Evolutionary conservation across 306 rosid species (phyloP).

Genomic region (Lotus japonicus): DNA sequence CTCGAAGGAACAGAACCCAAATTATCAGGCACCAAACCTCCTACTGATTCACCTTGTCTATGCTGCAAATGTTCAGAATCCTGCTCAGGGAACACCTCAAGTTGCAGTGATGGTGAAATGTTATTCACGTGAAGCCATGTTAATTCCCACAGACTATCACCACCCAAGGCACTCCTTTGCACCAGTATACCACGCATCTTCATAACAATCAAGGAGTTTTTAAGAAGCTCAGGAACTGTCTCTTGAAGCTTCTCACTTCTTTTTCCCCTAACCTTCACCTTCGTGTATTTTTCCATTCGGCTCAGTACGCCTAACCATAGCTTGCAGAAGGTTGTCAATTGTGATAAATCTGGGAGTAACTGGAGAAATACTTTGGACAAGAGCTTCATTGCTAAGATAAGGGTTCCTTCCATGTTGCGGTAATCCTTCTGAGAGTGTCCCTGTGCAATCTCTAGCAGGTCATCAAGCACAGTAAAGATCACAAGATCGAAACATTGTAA

Average conservation of each 20-base stretch:
- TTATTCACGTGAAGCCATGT: constrained; percentile 92
- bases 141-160: constrained; percentile 93
- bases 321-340: constrained; percentile 81
- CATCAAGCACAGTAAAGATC: constrained; percentile 94
- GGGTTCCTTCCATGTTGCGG: constrained; percentile 97
- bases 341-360: constrained; percentile 68
- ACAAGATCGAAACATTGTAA: constrained; percentile 81
- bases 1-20: constrained; percentile 29
- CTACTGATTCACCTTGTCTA: constrained; percentile 39
- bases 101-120: constrained; percentile 73
- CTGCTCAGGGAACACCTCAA: constrained; percentile 86
- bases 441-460: constrained; percentile 87
- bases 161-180: constrained; percentile 84
- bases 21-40: constrained; percentile 40
- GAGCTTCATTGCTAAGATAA: constrained; percentile 76
- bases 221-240: constrained; percentile 79
- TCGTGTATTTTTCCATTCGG: constrained; percentile 88
- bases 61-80: constrained; percentile 41
- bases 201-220: constrained; percentile 76
- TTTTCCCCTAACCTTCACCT: constrained; percentile 79
- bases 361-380: constrained; percentile 81
- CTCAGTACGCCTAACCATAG: constrained; percentile 91
- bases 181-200: constrained; percentile 65
- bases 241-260: constrained; percentile 88
- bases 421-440: constrained; percentile 87